Evolutionary conservation across 1,284 basidiomycete genomes (phyloP).

Genomic region (Cerrena zonata): DNA sequence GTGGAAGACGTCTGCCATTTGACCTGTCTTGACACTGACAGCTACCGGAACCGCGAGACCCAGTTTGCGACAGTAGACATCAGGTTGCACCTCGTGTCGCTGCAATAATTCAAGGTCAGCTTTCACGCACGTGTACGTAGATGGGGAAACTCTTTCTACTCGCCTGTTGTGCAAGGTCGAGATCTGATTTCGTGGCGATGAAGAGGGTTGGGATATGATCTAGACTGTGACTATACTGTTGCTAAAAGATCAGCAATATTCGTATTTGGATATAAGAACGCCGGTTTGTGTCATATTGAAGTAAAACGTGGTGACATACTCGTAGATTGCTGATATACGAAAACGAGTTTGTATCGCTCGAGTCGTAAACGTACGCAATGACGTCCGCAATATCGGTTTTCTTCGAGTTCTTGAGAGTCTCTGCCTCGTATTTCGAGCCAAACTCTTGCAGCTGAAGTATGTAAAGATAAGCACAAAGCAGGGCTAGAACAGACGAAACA

Average conservation of each 20-base stretch:
- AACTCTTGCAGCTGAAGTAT: slow-evolving; percentile 84
- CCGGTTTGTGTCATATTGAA: not conserved
- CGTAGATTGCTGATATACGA: slow-evolving; percentile 95
- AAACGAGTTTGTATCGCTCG: slow-evolving; percentile 97
- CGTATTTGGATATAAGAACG: slow-evolving; percentile 8
- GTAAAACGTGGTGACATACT: slow-evolving; percentile 42
- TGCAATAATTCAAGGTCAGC: slow-evolving; percentile 28
- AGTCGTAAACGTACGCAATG: slow-evolving; percentile 93
- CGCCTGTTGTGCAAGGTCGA: slow-evolving; percentile 91
- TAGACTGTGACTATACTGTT: slow-evolving; percentile 93
- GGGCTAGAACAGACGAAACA: slow-evolving; percentile 18
- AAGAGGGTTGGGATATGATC: slow-evolving; percentile 93
- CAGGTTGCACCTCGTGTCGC: slow-evolving; percentile 97
- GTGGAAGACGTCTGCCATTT: slow-evolving; percentile 86
- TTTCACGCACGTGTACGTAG: slow-evolving; percentile 8
- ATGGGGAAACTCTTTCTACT: slow-evolving; percentile 23
- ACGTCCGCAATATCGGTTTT: slow-evolving; percentile 91
- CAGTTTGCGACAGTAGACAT: slow-evolving; percentile 87
- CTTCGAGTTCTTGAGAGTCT: slow-evolving; percentile 82
- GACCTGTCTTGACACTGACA: slow-evolving; percentile 80
- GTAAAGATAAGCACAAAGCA: slow-evolving; percentile 7
- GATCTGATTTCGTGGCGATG: slow-evolving; percentile 97
- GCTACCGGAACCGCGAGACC: slow-evolving; percentile 85
- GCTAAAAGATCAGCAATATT: too few species aligned
- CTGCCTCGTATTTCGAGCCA: slow-evolving; percentile 89